These are phyloP conservation scores for Trichoderma orchidacearum DNA, from an alignment of 495 filamentous ascomycete species.

Conservation along the genomic window DNA sequence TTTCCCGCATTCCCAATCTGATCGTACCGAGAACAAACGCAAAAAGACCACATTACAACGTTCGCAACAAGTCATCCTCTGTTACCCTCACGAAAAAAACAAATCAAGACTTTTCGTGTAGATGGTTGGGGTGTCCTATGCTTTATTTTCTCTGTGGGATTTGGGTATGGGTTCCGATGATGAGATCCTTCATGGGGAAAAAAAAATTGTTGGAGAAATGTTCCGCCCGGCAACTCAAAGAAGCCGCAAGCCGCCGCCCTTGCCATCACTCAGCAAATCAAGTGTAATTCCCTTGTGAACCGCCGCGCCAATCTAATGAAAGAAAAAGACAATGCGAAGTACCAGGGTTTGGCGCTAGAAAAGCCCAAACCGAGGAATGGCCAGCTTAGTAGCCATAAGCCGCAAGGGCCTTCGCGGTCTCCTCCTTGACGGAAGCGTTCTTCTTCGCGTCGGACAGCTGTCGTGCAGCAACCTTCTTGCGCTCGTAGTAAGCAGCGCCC, in stretches of 20 bases:
- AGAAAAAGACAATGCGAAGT: conserved; percentile 1
- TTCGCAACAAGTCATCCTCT: neutral
- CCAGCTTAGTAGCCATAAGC: conserved; percentile 38
- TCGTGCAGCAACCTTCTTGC: conserved; percentile 90
- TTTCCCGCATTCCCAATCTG: neutral
- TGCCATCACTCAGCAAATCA: conserved; percentile 5
- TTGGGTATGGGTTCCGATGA: conserved; percentile 3
- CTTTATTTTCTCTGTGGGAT: conserved; percentile 3
- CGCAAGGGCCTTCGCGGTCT: conserved; percentile 40
- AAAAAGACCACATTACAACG: neutral
- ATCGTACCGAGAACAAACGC: neutral
- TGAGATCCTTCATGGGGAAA: neutral
- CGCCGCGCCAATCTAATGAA: conserved; percentile 7
- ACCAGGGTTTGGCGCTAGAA: neutral
- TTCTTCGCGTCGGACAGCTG: conserved; percentile 84
- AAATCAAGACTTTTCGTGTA: neutral
- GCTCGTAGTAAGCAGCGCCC: conserved; percentile 96
- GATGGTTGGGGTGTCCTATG: conserved; percentile 1
- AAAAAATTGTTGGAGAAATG: conserved; percentile 1
- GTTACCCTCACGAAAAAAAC: neutral
- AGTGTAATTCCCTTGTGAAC: conserved; percentile 3
- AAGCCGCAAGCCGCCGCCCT: conserved; percentile 1
- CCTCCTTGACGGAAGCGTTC: conserved; percentile 71
- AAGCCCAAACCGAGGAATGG: neutral
- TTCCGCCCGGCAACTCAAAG: neutral